Base-by-base conservation (phyloP, 129 eudicot species). In the Flaveria linearis region DNA sequence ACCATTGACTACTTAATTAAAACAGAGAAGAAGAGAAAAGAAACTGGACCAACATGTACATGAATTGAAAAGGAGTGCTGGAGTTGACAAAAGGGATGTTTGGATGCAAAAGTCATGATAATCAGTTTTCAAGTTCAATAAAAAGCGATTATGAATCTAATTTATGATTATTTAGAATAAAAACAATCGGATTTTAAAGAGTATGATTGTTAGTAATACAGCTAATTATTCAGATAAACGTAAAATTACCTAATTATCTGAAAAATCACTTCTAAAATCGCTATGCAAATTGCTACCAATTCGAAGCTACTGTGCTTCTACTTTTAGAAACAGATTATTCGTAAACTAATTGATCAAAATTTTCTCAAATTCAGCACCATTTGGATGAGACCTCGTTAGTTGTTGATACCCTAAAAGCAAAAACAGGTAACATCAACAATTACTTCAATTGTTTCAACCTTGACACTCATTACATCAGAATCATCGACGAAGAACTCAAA, bases 351-450 rank as follows among this genome's bases (percentile, higher is more conserved):
- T 4, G 53, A 9, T 51, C 1, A 12, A 12, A 33, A 33, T 42
- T 76, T 76, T 22, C 74, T 11, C 74, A 67, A 42, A 18, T 11
- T 39, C 17, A 52, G 5, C 17, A n/a, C 47, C 58, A 78, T 28
- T 3, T 11, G 36, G 12, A 46, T 30, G 28, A 78, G 57, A 49
- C 71, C 52, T 13, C 52, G 12, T 41, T 66, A 67, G 10, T 42
- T 58, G 6, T 74, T 45, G 71, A 46, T 22, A 58, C 45, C 23
- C 41, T 74, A 9, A 22, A 16, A 4, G 16, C 55, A 58, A 14
- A 75, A 61, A 12, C 62, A n/a, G 4, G 5, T 45, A 18, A 20
- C 3, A 26, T 15, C 58, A 45, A 60, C 55, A 16, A 47, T 17
- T 49, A 9, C 39, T 41, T 39, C 20, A 65, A 8, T 16, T 61